Evolutionary conservation across 495 filamentous ascomycete species (phyloP).

Genomic region (Echria macrotheca): DNA sequence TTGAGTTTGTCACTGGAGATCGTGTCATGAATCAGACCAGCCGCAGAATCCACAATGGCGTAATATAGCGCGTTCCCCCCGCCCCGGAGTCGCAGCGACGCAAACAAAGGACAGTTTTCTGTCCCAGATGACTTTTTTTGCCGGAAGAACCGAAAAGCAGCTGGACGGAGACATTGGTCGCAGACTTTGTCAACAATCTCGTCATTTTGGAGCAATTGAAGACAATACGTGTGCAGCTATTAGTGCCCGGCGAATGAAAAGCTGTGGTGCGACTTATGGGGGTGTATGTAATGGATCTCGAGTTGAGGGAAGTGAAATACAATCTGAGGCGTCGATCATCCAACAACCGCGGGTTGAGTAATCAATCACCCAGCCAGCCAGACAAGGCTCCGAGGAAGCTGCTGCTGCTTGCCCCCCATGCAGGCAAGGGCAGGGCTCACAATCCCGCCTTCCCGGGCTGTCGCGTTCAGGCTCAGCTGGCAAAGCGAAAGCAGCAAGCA

Average conservation of each 20-base stretch:
- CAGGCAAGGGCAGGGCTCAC: background rate
- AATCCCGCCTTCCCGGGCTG: background rate
- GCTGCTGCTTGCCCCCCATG: background rate
- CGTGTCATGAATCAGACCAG: too few relatives aligned
- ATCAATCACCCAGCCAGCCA: background rate
- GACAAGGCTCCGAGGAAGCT: background rate
- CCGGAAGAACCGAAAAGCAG: too few relatives aligned
- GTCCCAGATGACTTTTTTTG: too few relatives aligned
- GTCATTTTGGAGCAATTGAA: background rate
- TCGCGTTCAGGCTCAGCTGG: background rate
- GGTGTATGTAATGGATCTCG: background rate
- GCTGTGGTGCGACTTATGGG: slow-evolving; percentile 1
- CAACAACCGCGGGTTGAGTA: slow-evolving; percentile 2
- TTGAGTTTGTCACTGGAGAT: too few relatives aligned
- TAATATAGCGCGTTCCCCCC: too few relatives aligned
- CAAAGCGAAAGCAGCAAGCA: too few relatives aligned
- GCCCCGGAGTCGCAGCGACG: background rate
- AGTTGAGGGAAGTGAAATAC: background rate
- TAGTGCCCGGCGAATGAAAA: background rate
- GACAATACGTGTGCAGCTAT: background rate
- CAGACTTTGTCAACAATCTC: too few relatives aligned
- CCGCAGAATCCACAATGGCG: too few relatives aligned
- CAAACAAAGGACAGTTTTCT: background rate
- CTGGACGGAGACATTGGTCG: too few relatives aligned
- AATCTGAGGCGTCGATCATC: background rate